A percentile compares a stretch with the other conserved stretches of the same genome.
phyloP scores from a whole-genome alignment of 495 filamentous ascomycete genomes.

The Astrothelium macrocarpum region DNA sequence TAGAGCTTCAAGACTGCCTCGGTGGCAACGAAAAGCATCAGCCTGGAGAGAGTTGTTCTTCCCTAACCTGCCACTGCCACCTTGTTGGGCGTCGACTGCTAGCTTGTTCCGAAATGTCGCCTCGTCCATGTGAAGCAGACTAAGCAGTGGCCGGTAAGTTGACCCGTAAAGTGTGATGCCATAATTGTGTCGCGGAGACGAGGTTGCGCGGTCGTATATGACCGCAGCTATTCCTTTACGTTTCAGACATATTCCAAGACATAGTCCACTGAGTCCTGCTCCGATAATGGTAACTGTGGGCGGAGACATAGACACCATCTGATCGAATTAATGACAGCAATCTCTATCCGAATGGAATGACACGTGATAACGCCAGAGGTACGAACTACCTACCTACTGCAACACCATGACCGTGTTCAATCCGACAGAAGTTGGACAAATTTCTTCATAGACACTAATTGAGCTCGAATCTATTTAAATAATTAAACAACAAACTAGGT shows the following conservation, averaged over 20 bases:
- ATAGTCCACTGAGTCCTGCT: slow-evolving; percentile 30
- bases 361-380: too few relatives aligned
- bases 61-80: slow-evolving; percentile 12
- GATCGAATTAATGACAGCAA: background rate
- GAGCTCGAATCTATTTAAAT: too few relatives aligned
- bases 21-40: slow-evolving; percentile 26
- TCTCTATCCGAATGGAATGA: background rate
- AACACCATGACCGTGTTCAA: too few relatives aligned
- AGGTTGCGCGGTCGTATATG: slow-evolving; percentile 26
- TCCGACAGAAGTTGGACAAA: too few relatives aligned
- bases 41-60: background rate
- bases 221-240: slow-evolving; percentile 24
- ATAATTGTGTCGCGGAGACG: slow-evolving; percentile 24
- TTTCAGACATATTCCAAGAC: slow-evolving; percentile 27
- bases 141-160: slow-evolving; percentile 30
- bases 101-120: slow-evolving; percentile 20
- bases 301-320: background rate
- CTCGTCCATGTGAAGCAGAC: slow-evolving; percentile 28
- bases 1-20: slow-evolving; percentile 24
- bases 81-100: slow-evolving; percentile 21
- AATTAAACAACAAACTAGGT: too few relatives aligned
- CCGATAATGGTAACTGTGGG: slow-evolving; percentile 25
- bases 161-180: slow-evolving; percentile 31
- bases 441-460: too few relatives aligned
- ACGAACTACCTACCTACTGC: too few relatives aligned